phyloP scores from a whole-genome alignment of 176 grass and related monocot genomes.

The Juncus inflexus region DNA sequence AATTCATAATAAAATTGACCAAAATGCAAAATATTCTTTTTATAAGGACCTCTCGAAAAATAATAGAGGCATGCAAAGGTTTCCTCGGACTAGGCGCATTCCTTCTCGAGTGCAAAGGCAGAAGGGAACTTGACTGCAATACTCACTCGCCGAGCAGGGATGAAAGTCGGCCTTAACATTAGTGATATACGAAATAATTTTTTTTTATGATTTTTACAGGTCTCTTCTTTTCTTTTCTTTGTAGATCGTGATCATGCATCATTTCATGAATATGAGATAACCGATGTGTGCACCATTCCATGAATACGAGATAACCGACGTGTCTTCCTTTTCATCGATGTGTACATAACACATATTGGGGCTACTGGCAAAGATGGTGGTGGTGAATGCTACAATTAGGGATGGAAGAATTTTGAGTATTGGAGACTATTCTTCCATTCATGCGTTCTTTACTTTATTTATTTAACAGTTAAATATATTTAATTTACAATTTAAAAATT shows the following conservation, averaged over 20 bases:
- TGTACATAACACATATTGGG: constrained; percentile 30
- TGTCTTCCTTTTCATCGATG: neutral
- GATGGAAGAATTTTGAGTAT: constrained; percentile 57
- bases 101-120: constrained; percentile 1
- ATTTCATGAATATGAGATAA: neutral
- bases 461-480: neutral
- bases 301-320: neutral
- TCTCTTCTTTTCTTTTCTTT: neutral
- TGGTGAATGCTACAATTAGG: constrained; percentile 85
- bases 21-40: too few species aligned
- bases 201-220: neutral
- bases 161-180: neutral
- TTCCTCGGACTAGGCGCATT: neutral
- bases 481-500: too few species aligned
- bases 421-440: constrained; percentile 58
- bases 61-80: constrained; percentile 23
- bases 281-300: constrained; percentile 9
- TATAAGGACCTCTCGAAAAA: neutral
- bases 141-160: constrained; percentile 9
- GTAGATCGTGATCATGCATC: constrained; percentile 12
- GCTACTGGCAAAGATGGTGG: constrained; percentile 58
- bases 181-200: neutral
- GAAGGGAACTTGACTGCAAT: constrained; percentile 21
- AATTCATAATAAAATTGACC: too few species aligned
- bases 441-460: constrained; percentile 20